Evolutionary conservation across 768 basidiomycete genomes (phyloP), one percentile per base, ranked within the genome.

Genomic region (Neoboletus brunneissimus): DNA sequence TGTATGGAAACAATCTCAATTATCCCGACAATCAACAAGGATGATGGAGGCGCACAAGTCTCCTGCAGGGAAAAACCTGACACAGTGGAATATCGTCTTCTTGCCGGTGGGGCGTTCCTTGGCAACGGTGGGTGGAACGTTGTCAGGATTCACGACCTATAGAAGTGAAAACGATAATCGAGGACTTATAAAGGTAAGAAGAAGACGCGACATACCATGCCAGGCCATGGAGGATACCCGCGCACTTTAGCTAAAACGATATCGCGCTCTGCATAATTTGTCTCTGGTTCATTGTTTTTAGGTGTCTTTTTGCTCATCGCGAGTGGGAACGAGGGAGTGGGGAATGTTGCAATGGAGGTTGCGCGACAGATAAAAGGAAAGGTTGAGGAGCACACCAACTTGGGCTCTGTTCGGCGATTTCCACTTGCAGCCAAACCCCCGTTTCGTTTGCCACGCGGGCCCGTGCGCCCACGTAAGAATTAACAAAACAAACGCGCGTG

Each of bases 221-320:
- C 92, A 53, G 94, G 97, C 97, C 97, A 99, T 5, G 89, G 81
- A 2, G 97, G 94, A 76, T 79, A 98, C 11, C 96, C 97, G 76
- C 91, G 91, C 70, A 99, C 76, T 78, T 96, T 95, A 25, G 84
- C 94, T 58, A 98, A 84, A 38, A 98, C 93, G 63, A 94, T 78
- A 67, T 98, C 94, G 73, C 89, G 86, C 53, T 81, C 68, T 23
- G 80, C 79, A 71, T 90, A 96, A 45, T 77, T 76, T 13, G 77
- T 69, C 58, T 68, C 69, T 61, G 73, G 69, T 61, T 80, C 69
- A 37, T 62, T 67, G 42, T 73, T 69, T 67, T 77, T 75, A 45
- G 73, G 60, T 48, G 71, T 70, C 75, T 85, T 86, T 78, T 83
- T 85, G 75, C 72, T 77, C 75, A 79, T 79, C 62, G 52, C 63